These are phyloP conservation scores for Russula compacta DNA, from an alignment of 768 basidiomycete species.

Conservation along the genomic window DNA sequence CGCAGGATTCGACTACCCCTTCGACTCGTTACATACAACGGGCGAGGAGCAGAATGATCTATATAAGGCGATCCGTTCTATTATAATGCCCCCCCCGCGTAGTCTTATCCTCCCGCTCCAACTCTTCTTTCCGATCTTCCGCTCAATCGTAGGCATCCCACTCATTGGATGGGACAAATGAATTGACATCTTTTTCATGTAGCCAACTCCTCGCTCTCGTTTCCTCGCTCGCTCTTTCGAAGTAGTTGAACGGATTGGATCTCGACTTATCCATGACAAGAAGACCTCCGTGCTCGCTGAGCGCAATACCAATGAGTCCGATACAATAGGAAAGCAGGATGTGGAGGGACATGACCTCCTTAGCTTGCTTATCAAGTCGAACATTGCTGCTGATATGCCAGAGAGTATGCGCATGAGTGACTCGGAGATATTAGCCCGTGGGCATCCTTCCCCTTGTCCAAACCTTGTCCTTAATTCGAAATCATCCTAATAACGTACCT, in stretches of 20 bases:
- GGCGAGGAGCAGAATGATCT: slow-evolving; percentile 25
- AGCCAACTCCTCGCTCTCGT: slow-evolving; percentile 23
- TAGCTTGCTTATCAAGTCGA: slow-evolving; percentile 26
- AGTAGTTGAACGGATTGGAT: slow-evolving; percentile 44
- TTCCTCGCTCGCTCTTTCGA: slow-evolving; percentile 25
- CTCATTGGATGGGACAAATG: not conserved
- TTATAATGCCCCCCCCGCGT: slow-evolving; percentile 21
- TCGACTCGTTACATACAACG: slow-evolving; percentile 26
- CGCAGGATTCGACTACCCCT: slow-evolving; percentile 33
- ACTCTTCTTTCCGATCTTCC: slow-evolving; percentile 30
- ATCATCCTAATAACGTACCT: not conserved
- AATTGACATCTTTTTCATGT: not conserved
- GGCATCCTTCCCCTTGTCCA: not conserved
- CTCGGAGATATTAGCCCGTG: slow-evolving; percentile 26
- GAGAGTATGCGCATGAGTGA: slow-evolving; percentile 24
- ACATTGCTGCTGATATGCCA: slow-evolving; percentile 26
- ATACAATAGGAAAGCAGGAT: slow-evolving; percentile 11
- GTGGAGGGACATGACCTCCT: slow-evolving; percentile 24
- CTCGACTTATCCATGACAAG: slow-evolving; percentile 40
- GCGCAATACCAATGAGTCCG: not conserved
- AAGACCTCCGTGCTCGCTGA: slow-evolving; percentile 30
- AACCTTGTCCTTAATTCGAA: not conserved
- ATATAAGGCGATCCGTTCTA: slow-evolving; percentile 27
- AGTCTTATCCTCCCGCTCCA: slow-evolving; percentile 28
- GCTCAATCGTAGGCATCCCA: slow-evolving; percentile 29